Percentiles rank a stretch among this genome's conserved stretches.
phyloP scores from a whole-genome alignment of 257 asterid genomes.

The Penstemon eatonii region DNA sequence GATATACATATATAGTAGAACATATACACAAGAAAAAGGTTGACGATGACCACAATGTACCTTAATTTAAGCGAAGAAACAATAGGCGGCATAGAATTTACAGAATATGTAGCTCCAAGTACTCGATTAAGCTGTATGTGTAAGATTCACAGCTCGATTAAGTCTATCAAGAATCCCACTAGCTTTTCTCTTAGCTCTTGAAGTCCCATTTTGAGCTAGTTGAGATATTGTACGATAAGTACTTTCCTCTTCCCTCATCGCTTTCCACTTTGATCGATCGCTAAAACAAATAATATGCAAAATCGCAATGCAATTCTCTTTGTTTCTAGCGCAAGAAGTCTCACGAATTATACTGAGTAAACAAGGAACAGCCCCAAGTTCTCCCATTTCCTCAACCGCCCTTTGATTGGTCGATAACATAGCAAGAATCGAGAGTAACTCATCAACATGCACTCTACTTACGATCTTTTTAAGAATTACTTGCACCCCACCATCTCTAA shows the following conservation, averaged over 20 bases:
- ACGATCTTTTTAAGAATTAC: constrained; percentile 61
- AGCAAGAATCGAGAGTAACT: constrained; percentile 72
- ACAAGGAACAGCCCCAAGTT: constrained; percentile 64
- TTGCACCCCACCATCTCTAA: constrained; percentile 66
- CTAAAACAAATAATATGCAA: constrained; percentile 55
- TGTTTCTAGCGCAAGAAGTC: constrained; percentile 48
- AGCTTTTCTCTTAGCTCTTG: constrained; percentile 91
- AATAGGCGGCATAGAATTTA: constrained; percentile 56
- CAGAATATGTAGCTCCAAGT: constrained; percentile 41
- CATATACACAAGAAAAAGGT: constrained; percentile 41
- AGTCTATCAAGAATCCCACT: constrained; percentile 69
- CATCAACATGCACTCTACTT: constrained; percentile 56
- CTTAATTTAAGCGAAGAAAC: constrained; percentile 26
- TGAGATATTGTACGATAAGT: constrained; percentile 55
- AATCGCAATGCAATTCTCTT: constrained; percentile 75
- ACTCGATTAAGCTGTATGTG: constrained; percentile 63
- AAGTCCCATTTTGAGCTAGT: constrained; percentile 66
- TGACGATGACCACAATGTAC: constrained; percentile 38
- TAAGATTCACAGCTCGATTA: constrained; percentile 46
- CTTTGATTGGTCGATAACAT: constrained; percentile 69
- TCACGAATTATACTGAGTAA: constrained; percentile 66
- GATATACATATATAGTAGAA: constrained; percentile 29
- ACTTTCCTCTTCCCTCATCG: constrained; percentile 68
- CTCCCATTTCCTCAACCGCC: constrained; percentile 73
- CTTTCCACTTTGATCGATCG: constrained; percentile 69